Percentiles rank a stretch among this genome's conserved stretches.
Evolutionary conservation across 306 rosid genomes (phyloP).

Genomic region (Corylus heterophylla): DNA sequence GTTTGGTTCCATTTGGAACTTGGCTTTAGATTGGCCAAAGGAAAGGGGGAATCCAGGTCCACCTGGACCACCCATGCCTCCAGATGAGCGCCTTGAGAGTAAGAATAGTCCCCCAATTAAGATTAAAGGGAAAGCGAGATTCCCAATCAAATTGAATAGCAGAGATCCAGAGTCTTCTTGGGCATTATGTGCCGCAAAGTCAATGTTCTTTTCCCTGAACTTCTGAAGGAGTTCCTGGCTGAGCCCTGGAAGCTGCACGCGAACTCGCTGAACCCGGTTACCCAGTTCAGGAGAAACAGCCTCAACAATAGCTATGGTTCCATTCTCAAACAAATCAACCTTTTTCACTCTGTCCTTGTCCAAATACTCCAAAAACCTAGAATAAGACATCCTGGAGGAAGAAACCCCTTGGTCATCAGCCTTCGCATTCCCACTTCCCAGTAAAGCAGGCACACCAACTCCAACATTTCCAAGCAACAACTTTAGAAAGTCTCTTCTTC

Average conservation of each 20-base stretch:
- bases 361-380: slow-evolving; percentile 89
- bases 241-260: slow-evolving; percentile 96
- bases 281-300: slow-evolving; percentile 93
- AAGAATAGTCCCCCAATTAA: slow-evolving; percentile 91
- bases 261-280: slow-evolving; percentile 83
- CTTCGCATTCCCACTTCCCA: slow-evolving; percentile 63
- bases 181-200: slow-evolving; percentile 97
- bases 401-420: slow-evolving; percentile 96
- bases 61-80: slow-evolving; percentile 97
- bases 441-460: slow-evolving; percentile 62
- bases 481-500: slow-evolving; percentile 83
- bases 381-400: slow-evolving; percentile 94
- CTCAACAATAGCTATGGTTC: slow-evolving; percentile 88
- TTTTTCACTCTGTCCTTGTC: slow-evolving; percentile 90
- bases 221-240: slow-evolving; percentile 97
- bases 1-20: slow-evolving; percentile 97
- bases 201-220: slow-evolving; percentile 91
- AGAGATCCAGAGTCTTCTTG: slow-evolving; percentile 94
- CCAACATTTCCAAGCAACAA: slow-evolving; percentile 66
- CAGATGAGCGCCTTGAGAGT: slow-evolving; percentile 90
- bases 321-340: slow-evolving; percentile 90
- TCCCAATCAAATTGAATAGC: slow-evolving; percentile 82
- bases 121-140: slow-evolving; percentile 88
- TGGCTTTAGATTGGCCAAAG: slow-evolving; percentile 95
- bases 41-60: slow-evolving; percentile 88